phyloP scores from a whole-genome alignment of 129 eudicot genomes.

The Ambrosia trifida region DNA sequence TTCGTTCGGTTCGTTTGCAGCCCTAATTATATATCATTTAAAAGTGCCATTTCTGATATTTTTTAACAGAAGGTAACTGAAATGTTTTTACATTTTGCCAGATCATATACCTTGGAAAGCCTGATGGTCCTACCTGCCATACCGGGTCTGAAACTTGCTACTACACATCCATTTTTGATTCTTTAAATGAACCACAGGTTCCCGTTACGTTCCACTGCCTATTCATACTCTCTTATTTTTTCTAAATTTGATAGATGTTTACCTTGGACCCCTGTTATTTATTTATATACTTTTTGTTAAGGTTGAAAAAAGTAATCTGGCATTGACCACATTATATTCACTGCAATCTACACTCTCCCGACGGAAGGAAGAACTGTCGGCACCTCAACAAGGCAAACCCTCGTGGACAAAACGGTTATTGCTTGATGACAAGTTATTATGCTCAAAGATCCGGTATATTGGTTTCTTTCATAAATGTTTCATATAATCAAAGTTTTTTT shows the following conservation, averaged over 20 bases:
- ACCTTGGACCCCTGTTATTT: constrained; percentile 6
- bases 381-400: constrained; percentile 55
- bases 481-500: background rate
- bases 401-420: constrained; percentile 86
- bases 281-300: constrained; percentile 22
- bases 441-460: constrained; percentile 75
- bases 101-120: constrained; percentile 79
- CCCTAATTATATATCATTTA: background rate
- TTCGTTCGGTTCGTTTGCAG: no score
- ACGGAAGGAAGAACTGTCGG: constrained; percentile 59
- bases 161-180: constrained; percentile 58
- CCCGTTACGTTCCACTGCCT: constrained; percentile 15
- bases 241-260: background rate
- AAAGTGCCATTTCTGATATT: background rate
- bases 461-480: background rate
- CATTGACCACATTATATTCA: constrained; percentile 71
- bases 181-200: constrained; percentile 50
- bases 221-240: background rate
- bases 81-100: constrained; percentile 27
- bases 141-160: constrained; percentile 92
- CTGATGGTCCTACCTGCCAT: constrained; percentile 89
- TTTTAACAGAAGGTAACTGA: background rate
- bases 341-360: constrained; percentile 72
- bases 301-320: constrained; percentile 54
- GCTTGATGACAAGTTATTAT: constrained; percentile 70